Percentiles rank a stretch among this genome's conserved stretches.
Conservation (phyloP, 2,329 filamentous ascomycete species). For the Pseudofabraea citricarpa region DNA sequence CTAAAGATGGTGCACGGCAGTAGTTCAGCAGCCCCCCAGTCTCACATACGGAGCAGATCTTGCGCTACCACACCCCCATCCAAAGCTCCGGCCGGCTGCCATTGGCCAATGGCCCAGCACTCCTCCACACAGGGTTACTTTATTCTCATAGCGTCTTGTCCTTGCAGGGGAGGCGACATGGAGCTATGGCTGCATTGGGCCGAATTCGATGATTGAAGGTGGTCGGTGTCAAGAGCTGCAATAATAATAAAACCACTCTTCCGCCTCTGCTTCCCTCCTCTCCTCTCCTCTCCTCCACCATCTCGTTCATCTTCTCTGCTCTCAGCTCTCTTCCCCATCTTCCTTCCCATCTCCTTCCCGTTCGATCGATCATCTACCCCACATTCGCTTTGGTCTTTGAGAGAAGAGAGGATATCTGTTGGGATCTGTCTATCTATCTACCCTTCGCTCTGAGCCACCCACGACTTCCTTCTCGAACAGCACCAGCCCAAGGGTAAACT, state of each 20-base stretch:
- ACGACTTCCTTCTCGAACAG: no score
- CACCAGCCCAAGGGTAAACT: neutral
- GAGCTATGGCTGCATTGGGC: neutral
- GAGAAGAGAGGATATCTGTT: no score
- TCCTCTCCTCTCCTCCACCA: neutral
- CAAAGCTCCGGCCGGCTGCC: neutral
- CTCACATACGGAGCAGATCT: neutral
- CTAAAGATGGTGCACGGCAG: constrained; percentile 1
- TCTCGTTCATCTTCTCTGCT: neutral
- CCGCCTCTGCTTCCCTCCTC: neutral
- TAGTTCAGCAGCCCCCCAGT: no score
- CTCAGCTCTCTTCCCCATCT: constrained; percentile 4
- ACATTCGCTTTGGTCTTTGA: neutral
- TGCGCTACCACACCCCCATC: neutral
- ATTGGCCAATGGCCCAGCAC: neutral
- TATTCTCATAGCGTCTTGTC: neutral
- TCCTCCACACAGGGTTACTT: neutral
- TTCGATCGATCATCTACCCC: neutral
- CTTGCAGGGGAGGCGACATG: neutral
- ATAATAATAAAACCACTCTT: neutral
- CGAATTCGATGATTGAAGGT: no score
- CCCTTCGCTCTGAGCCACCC: neutral
- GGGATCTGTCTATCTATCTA: neutral
- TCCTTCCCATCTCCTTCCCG: neutral
- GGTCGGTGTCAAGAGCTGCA: neutral